Conservation (phyloP, 2,329 filamentous ascomycete species). For the Pseudocercospora crystallina region DNA sequence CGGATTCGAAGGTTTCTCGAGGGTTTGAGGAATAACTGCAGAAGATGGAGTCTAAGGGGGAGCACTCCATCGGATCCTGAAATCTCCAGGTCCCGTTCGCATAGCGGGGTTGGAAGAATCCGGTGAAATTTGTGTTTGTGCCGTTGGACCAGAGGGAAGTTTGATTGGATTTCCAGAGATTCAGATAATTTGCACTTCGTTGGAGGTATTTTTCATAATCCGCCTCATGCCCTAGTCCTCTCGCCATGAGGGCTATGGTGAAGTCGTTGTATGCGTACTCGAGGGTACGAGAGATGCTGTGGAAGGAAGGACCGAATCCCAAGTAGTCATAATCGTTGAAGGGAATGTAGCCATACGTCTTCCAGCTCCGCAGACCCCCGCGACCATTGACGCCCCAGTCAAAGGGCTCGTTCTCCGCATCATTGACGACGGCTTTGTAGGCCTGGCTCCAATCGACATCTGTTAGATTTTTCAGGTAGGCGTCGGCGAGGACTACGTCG, state of each 20-base stretch:
- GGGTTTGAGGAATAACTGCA: slow-evolving; percentile 49
- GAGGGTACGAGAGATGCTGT: slow-evolving; percentile 66
- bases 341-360: slow-evolving; percentile 63
- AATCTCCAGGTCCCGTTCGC: slow-evolving; percentile 66
- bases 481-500: slow-evolving; percentile 67
- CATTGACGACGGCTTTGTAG: slow-evolving; percentile 69
- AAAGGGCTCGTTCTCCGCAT: slow-evolving; percentile 67
- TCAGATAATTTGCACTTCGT: slow-evolving; percentile 67
- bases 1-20: slow-evolving; percentile 69
- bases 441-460: slow-evolving; percentile 65
- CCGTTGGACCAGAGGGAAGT: slow-evolving; percentile 53
- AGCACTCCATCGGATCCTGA: slow-evolving; percentile 58
- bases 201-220: slow-evolving; percentile 61
- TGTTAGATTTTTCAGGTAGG: slow-evolving; percentile 62
- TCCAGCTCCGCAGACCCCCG: slow-evolving; percentile 70
- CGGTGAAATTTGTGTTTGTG: slow-evolving; percentile 61
- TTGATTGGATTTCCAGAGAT: slow-evolving; percentile 66
- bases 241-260: slow-evolving; percentile 63
- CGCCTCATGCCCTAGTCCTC: slow-evolving; percentile 51
- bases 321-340: slow-evolving; percentile 50
- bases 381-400: slow-evolving; percentile 70
- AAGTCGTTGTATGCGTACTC: slow-evolving; percentile 74
- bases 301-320: slow-evolving; percentile 67
- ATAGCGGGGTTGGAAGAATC: slow-evolving; percentile 69
- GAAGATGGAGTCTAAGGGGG: slow-evolving; percentile 53